phyloP scores from a whole-genome alignment of 805 yeast species.

The Citeromyces nyonsensis region DNA sequence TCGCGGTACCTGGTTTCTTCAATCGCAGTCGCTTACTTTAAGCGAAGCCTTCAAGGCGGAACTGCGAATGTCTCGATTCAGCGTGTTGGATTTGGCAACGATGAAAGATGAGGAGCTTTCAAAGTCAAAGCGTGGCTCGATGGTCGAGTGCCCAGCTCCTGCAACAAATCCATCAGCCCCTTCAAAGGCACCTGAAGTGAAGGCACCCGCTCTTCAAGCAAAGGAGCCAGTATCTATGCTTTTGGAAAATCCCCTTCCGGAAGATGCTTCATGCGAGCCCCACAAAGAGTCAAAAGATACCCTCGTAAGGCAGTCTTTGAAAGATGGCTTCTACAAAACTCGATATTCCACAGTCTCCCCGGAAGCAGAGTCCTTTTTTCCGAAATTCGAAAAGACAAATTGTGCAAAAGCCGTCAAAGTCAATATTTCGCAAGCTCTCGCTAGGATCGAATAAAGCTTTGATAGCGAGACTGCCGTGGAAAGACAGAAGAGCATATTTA shows the following conservation, averaged over 20 bases:
- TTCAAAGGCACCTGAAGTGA: no score
- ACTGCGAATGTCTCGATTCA: no score
- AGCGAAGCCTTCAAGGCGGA: no score
- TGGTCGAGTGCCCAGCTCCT: no score
- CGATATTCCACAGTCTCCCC: conserved; percentile 22
- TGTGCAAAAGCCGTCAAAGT: conserved; percentile 18
- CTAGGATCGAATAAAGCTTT: conserved; percentile 25
- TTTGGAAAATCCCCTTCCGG: no score
- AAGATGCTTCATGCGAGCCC: background rate
- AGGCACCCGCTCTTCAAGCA: no score
- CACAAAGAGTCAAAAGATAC: conserved; percentile 20
- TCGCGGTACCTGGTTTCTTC: conserved; percentile 23
- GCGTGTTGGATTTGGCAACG: no score
- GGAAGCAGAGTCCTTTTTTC: conserved; percentile 10
- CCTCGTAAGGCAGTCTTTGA: conserved; percentile 20
- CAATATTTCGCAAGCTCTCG: conserved; percentile 30
- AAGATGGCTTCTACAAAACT: conserved; percentile 27
- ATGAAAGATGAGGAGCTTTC: no score
- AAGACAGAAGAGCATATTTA: conserved; percentile 8
- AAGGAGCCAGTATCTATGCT: no score
- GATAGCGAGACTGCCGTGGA: conserved; percentile 2
- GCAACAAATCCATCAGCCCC: no score
- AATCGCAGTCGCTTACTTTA: no score
- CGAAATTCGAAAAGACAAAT: conserved; percentile 2
- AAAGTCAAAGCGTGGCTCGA: no score